These are phyloP conservation scores for Fagopyrum esculentum DNA, from an alignment of 148 eudicot genomes.

Conservation along the genomic window DNA sequence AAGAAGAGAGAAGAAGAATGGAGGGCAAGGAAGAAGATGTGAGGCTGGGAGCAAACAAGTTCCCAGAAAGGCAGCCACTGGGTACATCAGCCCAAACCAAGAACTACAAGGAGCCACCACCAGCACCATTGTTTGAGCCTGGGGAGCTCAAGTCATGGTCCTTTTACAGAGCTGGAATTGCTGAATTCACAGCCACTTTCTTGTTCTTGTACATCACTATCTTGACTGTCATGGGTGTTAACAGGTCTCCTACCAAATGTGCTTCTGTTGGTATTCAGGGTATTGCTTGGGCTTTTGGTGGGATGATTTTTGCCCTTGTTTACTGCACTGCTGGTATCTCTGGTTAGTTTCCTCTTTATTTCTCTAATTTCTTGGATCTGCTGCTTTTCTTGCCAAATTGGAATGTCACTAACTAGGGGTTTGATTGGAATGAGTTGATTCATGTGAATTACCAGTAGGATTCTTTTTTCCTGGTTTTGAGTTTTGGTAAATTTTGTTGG, in stretches of 20 bases:
- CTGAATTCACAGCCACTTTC: not conserved
- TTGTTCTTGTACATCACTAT: not conserved
- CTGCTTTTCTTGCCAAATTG: not conserved
- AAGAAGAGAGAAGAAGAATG: not conserved
- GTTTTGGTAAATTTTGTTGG: not conserved
- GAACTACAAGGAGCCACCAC: not conserved
- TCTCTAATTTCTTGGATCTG: not conserved
- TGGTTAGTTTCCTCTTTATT: not conserved
- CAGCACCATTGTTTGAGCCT: not conserved
- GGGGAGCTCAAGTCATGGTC: not conserved
- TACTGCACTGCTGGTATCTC: conserved; percentile 41
- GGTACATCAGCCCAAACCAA: not conserved
- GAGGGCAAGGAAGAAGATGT: not conserved
- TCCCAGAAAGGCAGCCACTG: not conserved
- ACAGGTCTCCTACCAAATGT: conserved; percentile 11
- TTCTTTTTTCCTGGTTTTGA: not conserved
- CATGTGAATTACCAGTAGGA: not conserved
- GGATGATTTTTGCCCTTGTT: conserved; percentile 44
- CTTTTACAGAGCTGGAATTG: not conserved
- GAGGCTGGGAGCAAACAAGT: not conserved
- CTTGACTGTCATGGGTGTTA: conserved; percentile 5
- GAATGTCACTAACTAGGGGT: no score
- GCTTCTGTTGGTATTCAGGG: conserved; percentile 36
- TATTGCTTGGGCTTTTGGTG: conserved; percentile 53
- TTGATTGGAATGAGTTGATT: not conserved